phyloP scores from a whole-genome alignment of 345 rosid species.

The Arabis hirsuta region DNA sequence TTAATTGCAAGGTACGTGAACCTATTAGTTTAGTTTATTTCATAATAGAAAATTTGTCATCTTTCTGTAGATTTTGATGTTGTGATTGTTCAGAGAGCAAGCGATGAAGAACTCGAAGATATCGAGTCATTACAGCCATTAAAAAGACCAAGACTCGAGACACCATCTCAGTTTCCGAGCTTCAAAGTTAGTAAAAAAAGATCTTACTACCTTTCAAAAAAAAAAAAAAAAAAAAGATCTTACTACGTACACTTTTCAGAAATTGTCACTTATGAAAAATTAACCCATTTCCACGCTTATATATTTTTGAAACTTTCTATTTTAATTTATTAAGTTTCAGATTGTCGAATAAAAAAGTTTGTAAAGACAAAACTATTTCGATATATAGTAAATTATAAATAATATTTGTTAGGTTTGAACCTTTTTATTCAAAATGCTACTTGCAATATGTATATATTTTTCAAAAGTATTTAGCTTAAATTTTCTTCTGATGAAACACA shows the following conservation, averaged over 20 bases:
- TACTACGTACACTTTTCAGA: neutral
- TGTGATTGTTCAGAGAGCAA: constrained; percentile 44
- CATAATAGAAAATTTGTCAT: neutral
- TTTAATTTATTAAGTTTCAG: neutral
- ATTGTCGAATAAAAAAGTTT: neutral
- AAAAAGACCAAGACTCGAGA: constrained; percentile 71
- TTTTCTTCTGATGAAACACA: neutral
- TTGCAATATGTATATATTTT: neutral
- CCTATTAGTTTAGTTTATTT: neutral
- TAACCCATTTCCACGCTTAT: neutral
- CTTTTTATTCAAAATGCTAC: neutral
- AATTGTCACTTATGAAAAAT: neutral
- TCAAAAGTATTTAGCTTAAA: neutral
- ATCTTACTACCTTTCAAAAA: neutral
- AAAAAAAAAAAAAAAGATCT: too few species aligned
- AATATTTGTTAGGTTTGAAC: neutral
- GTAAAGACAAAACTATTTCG: neutral
- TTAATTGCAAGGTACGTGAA: constrained; percentile 31
- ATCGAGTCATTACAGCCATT: constrained; percentile 43
- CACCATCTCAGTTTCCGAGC: constrained; percentile 73
- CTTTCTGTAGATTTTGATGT: constrained; percentile 16
- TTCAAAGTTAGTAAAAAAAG: constrained; percentile 62
- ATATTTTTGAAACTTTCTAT: neutral
- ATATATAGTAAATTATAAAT: neutral
- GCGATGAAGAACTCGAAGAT: constrained; percentile 42